Evolutionary conservation across 495 filamentous ascomycete species (phyloP).

Genomic region (Tuber calosporum): DNA sequence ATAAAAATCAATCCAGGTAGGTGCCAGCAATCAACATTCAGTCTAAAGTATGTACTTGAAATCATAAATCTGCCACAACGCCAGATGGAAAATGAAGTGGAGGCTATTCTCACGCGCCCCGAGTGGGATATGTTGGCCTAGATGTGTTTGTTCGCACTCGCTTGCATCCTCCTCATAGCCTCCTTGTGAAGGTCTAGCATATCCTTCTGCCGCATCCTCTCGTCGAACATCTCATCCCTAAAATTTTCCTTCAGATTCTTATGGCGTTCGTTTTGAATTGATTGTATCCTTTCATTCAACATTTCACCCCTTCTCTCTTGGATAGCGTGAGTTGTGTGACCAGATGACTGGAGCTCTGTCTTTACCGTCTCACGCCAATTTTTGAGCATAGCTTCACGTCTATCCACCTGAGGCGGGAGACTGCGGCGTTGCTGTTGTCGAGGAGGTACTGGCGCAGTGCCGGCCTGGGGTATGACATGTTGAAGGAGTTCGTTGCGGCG

Average conservation of each 20-base stretch:
- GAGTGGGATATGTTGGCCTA: neutral
- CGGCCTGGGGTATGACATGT: constrained; percentile 41
- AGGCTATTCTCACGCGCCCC: neutral
- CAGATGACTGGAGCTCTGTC: constrained; percentile 51
- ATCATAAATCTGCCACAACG: neutral
- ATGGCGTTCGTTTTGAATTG: constrained; percentile 38
- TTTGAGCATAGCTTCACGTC: constrained; percentile 52
- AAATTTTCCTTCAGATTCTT: constrained; percentile 45
- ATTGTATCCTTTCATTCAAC: constrained; percentile 43
- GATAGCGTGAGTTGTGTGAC: constrained; percentile 44
- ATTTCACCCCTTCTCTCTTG: constrained; percentile 47
- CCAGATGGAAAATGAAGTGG: neutral
- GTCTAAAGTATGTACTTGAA: neutral
- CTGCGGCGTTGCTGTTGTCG: constrained; percentile 45
- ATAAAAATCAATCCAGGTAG: neutral
- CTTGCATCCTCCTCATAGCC: constrained; percentile 77
- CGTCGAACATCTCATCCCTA: constrained; percentile 52
- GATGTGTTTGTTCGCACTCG: constrained; percentile 52
- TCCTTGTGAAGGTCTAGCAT: constrained; percentile 73
- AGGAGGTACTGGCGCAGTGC: constrained; percentile 36
- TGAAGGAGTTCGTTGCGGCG: constrained; percentile 53
- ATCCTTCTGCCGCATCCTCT: constrained; percentile 66
- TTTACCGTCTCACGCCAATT: constrained; percentile 67
- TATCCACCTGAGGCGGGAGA: constrained; percentile 17
- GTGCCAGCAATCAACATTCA: neutral